phyloP scores from a whole-genome alignment of 108 stramenopile species.

The Discostella stelligeroides region DNA sequence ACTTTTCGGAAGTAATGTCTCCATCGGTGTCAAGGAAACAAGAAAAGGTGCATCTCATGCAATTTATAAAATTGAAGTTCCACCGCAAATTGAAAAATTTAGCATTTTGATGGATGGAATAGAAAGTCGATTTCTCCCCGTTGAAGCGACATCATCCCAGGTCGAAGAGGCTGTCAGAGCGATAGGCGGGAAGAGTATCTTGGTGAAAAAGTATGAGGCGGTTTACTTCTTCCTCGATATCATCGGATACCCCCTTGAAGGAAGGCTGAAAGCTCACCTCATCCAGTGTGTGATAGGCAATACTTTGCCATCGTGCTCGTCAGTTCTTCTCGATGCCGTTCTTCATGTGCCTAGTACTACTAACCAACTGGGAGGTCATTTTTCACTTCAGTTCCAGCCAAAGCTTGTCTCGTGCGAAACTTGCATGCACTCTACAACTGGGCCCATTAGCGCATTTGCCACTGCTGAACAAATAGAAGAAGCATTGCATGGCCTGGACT shows the following conservation, averaged over 20 bases:
- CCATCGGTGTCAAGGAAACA: constrained; percentile 34
- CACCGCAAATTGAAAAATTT: constrained; percentile 9
- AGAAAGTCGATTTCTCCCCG: constrained; percentile 2
- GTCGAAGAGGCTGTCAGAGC: background rate
- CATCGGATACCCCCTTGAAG: constrained; percentile 19
- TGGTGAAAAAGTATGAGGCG: constrained; percentile 10
- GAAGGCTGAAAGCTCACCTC: background rate
- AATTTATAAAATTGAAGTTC: constrained; percentile 24
- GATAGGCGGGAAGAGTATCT: constrained; percentile 12
- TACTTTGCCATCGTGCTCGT: constrained; percentile 16
- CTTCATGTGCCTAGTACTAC: constrained; percentile 19
- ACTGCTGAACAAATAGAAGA: constrained; percentile 43
- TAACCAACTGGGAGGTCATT: constrained; percentile 30
- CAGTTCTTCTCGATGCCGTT: constrained; percentile 4
- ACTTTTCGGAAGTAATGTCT: constrained; percentile 40
- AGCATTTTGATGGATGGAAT: constrained; percentile 20
- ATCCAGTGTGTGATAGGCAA: constrained; percentile 1
- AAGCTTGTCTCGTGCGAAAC: constrained; percentile 19
- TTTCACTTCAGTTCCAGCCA: constrained; percentile 34
- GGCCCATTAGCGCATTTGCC: constrained; percentile 30
- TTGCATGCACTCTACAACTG: constrained; percentile 19
- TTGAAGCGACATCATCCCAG: background rate
- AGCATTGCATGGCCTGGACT: constrained; percentile 30
- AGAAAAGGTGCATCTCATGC: constrained; percentile 29
- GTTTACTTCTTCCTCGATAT: constrained; percentile 30